Evolutionary conservation across 306 rosid species (phyloP).

Genomic region (Sindora glabra): DNA sequence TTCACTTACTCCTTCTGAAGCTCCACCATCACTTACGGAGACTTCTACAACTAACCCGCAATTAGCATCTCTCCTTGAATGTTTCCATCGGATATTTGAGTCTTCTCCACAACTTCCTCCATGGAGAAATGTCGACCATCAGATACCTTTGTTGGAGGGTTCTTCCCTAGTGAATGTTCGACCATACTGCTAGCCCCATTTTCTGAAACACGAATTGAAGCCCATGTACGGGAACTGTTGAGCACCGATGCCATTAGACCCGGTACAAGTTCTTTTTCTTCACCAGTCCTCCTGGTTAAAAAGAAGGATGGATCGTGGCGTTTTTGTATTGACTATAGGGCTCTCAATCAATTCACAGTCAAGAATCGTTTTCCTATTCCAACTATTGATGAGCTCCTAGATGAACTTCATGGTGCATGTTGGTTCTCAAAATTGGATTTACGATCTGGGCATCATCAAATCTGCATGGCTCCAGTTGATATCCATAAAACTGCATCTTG

Average conservation of each 20-base stretch:
- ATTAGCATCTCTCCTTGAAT: too few relatives aligned
- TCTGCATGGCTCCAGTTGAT: background rate
- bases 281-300: background rate
- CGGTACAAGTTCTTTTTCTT: background rate
- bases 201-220: background rate
- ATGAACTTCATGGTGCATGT: background rate
- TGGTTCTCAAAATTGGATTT: background rate
- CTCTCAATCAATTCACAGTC: background rate
- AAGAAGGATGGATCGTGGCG: background rate
- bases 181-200: background rate
- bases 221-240: background rate
- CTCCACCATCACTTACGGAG: too few relatives aligned
- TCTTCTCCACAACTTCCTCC: background rate
- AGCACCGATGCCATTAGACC: background rate
- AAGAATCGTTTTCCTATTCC: background rate
- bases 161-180: background rate
- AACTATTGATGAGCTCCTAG: background rate
- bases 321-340: background rate
- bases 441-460: background rate
- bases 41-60: too few relatives aligned
- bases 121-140: background rate
- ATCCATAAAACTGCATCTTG: too few relatives aligned
- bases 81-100: too few relatives aligned
- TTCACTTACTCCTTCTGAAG: too few relatives aligned
- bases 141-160: background rate